Conservation (phyloP, 257 asterid genomes). For the Gentiana dahurica region DNA sequence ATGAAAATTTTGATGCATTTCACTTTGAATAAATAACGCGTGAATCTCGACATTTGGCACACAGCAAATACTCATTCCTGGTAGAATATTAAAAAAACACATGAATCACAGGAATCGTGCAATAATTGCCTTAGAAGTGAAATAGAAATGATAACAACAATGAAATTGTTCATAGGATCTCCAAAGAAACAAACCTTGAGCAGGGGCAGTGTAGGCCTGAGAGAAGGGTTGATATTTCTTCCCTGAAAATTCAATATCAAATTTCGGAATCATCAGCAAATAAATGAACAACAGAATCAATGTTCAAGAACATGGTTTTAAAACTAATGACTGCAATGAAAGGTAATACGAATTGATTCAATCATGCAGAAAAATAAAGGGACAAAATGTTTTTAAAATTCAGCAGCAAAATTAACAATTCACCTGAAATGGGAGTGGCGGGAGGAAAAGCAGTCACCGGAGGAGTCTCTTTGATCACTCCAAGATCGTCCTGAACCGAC, state of each 20-base stretch:
- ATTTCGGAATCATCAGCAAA: not conserved
- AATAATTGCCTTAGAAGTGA: no score
- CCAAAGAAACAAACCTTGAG: constrained; percentile 29
- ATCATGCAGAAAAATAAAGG: no score
- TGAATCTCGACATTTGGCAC: no score
- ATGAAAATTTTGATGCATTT: no score
- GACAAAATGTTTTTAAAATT: no score
- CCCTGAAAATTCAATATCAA: constrained; percentile 32
- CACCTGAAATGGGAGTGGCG: constrained; percentile 65
- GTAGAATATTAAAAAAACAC: not conserved
- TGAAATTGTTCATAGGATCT: no score
- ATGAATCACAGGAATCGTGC: no score
- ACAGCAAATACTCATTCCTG: constrained; percentile 1
- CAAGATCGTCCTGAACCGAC: constrained; percentile 39
- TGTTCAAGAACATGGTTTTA: not conserved
- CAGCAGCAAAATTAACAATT: not conserved
- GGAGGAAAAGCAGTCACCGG: constrained; percentile 29
- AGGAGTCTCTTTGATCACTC: constrained; percentile 27
- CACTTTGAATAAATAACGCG: no score
- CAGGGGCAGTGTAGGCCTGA: constrained; percentile 36
- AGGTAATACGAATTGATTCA: not conserved
- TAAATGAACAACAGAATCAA: not conserved
- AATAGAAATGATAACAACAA: no score
- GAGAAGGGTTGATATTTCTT: constrained; percentile 45
- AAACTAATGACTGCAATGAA: not conserved